Conservation (phyloP, 2,329 filamentous ascomycete genomes). For the Chrysosphaeria jannelii region DNA sequence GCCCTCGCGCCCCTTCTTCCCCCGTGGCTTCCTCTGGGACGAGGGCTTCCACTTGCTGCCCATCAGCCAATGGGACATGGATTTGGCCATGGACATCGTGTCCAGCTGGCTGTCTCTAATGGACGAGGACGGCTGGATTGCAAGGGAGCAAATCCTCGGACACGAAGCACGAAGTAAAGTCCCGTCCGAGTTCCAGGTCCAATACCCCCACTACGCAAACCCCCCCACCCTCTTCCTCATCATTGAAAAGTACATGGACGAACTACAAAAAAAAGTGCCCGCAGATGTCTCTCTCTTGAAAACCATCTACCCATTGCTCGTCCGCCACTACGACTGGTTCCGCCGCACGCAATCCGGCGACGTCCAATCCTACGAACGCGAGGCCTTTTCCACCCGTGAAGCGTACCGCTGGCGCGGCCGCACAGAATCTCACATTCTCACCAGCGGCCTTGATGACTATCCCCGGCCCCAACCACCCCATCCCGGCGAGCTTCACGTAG, state of each 20-base stretch:
- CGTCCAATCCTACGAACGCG: slow-evolving; percentile 68
- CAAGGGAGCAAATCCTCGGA: slow-evolving; percentile 81
- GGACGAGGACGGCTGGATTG: slow-evolving; percentile 95
- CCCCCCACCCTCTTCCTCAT: slow-evolving; percentile 84
- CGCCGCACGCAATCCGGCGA: slow-evolving; percentile 73
- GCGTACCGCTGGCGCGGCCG: slow-evolving; percentile 88
- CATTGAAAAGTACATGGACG: slow-evolving; percentile 57
- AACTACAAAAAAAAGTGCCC: slow-evolving; percentile 23
- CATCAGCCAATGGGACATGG: slow-evolving; percentile 79
- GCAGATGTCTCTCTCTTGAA: slow-evolving; percentile 40
- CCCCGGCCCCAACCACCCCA: slow-evolving; percentile 80
- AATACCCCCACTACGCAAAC: slow-evolving; percentile 94
- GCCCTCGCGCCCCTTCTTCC: slow-evolving; percentile 85
- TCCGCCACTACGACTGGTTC: slow-evolving; percentile 85
- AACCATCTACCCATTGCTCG: slow-evolving; percentile 58
- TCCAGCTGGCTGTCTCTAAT: slow-evolving; percentile 91
- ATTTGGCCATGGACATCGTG: slow-evolving; percentile 62
- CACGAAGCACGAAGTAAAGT: slow-evolving; percentile 84
- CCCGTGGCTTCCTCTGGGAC: slow-evolving; percentile 89
- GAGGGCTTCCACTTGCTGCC: slow-evolving; percentile 88
- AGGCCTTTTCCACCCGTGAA: slow-evolving; percentile 68
- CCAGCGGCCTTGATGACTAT: slow-evolving; percentile 88
- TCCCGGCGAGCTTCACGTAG: slow-evolving; percentile 81
- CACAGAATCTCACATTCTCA: slow-evolving; percentile 60
- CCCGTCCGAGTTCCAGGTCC: slow-evolving; percentile 68